Conservation (phyloP, 352 stramenopile species). For the Globisporangium ultimum region DNA sequence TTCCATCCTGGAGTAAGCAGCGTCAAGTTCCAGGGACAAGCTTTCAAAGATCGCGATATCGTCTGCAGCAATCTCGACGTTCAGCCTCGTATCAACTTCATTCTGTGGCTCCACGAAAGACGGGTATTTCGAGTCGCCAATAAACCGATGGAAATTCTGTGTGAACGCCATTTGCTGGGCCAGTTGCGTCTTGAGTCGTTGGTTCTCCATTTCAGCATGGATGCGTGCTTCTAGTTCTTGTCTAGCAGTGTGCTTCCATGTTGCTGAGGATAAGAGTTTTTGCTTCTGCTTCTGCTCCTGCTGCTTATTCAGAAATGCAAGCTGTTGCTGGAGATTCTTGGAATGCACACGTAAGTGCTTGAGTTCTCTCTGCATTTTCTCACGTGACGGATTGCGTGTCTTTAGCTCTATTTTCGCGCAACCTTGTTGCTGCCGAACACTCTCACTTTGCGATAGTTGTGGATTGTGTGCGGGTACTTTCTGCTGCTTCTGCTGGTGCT, state of each 20-base stretch:
- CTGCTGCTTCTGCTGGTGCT: too few species aligned
- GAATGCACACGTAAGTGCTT: constrained; percentile 5
- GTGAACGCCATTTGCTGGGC: background rate
- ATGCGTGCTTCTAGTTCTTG: constrained; percentile 1
- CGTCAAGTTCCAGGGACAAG: constrained; percentile 2
- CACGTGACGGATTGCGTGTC: too few species aligned
- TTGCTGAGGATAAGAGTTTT: constrained; percentile 1
- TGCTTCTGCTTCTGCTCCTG: background rate
- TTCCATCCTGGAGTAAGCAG: constrained; percentile 4
- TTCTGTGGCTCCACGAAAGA: too few species aligned
- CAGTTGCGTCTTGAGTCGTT: background rate
- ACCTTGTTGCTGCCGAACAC: too few species aligned
- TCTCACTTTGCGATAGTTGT: too few species aligned
- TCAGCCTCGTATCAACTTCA: background rate
- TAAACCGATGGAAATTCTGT: background rate
- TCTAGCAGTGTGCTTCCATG: constrained; percentile 1
- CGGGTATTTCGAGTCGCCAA: background rate
- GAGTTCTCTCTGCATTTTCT: background rate
- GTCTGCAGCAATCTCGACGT: background rate
- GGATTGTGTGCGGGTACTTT: too few species aligned
- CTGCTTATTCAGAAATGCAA: background rate
- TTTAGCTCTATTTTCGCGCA: too few species aligned
- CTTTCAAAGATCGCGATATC: constrained; percentile 2
- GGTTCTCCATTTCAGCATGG: constrained; percentile 5
- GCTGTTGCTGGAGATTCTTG: background rate